Conservation (phyloP, 768 basidiomycete species). For the Tylopilus rubrobrunneus region DNA sequence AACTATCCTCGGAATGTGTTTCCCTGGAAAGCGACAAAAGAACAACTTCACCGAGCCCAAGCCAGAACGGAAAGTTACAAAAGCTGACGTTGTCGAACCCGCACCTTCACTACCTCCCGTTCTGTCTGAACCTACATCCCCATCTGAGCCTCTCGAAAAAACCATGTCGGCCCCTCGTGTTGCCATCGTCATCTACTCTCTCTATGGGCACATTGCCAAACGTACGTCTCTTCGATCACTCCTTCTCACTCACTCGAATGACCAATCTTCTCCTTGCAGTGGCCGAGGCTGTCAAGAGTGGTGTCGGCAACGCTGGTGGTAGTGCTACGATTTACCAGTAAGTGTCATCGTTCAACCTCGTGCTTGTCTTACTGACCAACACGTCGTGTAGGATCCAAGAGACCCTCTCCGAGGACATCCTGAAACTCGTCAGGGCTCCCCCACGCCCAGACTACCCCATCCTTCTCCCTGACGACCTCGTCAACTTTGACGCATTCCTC, state of each 20-base stretch:
- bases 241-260: not conserved
- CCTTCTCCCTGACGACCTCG: constrained; percentile 7
- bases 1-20: constrained; percentile 31
- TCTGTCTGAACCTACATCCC: not conserved
- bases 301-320: constrained; percentile 48
- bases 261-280: constrained; percentile 41
- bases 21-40: constrained; percentile 37
- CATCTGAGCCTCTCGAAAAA: not conserved
- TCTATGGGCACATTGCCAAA: constrained; percentile 71
- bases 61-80: constrained; percentile 12
- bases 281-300: constrained; percentile 51
- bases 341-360: constrained; percentile 39
- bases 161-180: constrained; percentile 48
- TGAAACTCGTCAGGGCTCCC: constrained; percentile 62
- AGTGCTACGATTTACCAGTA: constrained; percentile 53
- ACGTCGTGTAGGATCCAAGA: constrained; percentile 60
- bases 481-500: constrained; percentile 37
- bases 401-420: constrained; percentile 68
- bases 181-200: constrained; percentile 69
- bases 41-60: constrained; percentile 30
- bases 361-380: constrained; percentile 3
- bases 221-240: constrained; percentile 37
- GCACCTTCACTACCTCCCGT: constrained; percentile 3
- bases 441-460: constrained; percentile 57
- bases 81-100: constrained; percentile 3